Percentiles rank a stretch among this genome's conserved stretches.
phyloP scores from a whole-genome alignment of 768 basidiomycete genomes.

The Leccinum imitatum region DNA sequence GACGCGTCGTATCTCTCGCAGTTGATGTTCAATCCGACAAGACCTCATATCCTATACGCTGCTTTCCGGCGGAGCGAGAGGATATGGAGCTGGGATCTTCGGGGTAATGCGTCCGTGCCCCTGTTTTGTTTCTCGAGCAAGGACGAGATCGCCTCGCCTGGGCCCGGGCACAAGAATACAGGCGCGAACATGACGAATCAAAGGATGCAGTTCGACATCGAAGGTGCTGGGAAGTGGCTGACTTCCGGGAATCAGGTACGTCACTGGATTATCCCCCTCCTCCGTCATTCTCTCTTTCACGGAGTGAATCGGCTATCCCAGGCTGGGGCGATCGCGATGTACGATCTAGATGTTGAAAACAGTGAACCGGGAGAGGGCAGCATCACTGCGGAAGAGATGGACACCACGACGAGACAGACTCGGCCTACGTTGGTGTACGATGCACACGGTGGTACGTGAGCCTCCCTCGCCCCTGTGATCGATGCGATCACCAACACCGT shows the following conservation, averaged over 20 bases:
- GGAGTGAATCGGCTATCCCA: constrained; percentile 25
- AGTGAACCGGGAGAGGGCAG: constrained; percentile 3
- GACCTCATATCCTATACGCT: constrained; percentile 73
- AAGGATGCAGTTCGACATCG: constrained; percentile 62
- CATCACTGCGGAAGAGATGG: background rate
- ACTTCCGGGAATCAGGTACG: constrained; percentile 68
- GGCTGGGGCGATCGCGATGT: constrained; percentile 61
- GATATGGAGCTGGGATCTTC: constrained; percentile 80
- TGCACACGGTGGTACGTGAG: constrained; percentile 56
- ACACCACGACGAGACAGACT: constrained; percentile 10
- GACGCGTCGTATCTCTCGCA: constrained; percentile 25
- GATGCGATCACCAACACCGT: background rate
- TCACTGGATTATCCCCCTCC: background rate
- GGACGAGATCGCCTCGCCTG: background rate
- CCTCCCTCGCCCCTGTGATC: background rate
- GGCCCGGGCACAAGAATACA: background rate
- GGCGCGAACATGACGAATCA: constrained; percentile 64
- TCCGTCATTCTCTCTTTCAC: background rate
- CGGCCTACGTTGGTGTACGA: constrained; percentile 39
- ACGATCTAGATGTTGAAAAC: constrained; percentile 42
- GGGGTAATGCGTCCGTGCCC: constrained; percentile 51
- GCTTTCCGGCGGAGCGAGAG: constrained; percentile 61
- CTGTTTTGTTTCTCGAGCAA: constrained; percentile 34
- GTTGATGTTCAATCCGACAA: constrained; percentile 76
- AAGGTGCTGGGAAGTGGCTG: constrained; percentile 62